Evolutionary conservation across 2,329 filamentous ascomycete species (phyloP).

Genomic region (Lasiodiplodia theobromae): DNA sequence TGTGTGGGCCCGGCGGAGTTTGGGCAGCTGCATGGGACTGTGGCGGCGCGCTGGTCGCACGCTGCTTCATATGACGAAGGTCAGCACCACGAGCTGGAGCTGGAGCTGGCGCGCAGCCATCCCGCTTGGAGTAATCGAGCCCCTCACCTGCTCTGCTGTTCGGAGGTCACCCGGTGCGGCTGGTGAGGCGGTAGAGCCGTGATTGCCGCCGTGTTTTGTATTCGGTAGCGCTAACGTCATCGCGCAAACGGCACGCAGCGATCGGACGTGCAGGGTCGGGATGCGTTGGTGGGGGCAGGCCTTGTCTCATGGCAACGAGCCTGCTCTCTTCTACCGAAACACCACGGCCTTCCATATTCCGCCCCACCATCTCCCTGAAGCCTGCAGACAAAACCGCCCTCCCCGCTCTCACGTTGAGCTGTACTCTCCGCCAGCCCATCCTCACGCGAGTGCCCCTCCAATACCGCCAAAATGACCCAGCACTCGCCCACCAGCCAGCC

Average conservation of each 20-base stretch:
- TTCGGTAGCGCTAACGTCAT: constrained; percentile 14
- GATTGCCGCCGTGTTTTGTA: constrained; percentile 26
- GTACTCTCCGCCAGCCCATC: constrained; percentile 2
- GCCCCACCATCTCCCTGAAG: constrained; percentile 8
- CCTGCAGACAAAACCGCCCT: background rate
- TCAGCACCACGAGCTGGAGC: constrained; percentile 3
- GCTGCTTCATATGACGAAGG: background rate
- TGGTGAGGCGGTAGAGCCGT: constrained; percentile 23
- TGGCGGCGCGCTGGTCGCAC: constrained; percentile 6
- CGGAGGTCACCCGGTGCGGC: constrained; percentile 10
- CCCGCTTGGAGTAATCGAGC: constrained; percentile 7
- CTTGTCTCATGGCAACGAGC: constrained; percentile 29
- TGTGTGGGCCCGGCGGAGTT: background rate
- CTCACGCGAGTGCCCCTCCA: constrained; percentile 18
- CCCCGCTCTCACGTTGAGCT: constrained; percentile 1
- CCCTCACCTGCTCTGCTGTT: constrained; percentile 14
- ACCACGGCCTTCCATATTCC: constrained; percentile 23
- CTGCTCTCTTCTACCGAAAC: constrained; percentile 24
- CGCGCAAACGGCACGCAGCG: constrained; percentile 21
- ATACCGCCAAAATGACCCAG: constrained; percentile 40
- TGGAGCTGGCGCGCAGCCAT: constrained; percentile 8
- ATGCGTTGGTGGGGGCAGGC: constrained; percentile 23
- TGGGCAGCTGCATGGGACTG: background rate
- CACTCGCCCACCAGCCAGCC: constrained; percentile 45
- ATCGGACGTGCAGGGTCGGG: constrained; percentile 19